A percentile compares a stretch with the other conserved stretches of the same genome.
These are phyloP conservation scores for Scleroderma citrinum DNA, from an alignment of 768 basidiomycete species.

Conservation along the genomic window DNA sequence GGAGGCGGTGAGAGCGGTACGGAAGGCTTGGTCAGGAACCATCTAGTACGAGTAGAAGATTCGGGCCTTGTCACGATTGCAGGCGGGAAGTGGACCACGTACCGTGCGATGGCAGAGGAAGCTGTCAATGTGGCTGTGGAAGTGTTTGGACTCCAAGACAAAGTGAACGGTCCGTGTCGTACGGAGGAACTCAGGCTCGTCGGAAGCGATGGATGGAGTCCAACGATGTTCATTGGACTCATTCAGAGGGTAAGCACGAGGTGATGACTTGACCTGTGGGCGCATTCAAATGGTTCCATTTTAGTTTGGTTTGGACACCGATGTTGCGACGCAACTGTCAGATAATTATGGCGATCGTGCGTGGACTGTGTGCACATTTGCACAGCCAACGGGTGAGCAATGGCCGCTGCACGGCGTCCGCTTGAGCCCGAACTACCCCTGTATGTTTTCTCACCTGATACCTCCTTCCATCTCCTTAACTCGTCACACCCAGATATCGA, in stretches of 20 bases:
- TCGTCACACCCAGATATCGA: conserved; percentile 58
- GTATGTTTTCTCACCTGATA: conserved; percentile 33
- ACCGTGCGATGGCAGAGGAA: conserved; percentile 93
- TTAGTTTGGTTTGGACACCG: conserved; percentile 85
- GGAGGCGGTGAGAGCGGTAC: conserved; percentile 71
- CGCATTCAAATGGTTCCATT: background rate
- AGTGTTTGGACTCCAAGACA: conserved; percentile 59
- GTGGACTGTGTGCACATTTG: conserved; percentile 86
- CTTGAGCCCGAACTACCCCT: conserved; percentile 69
- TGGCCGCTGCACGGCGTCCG: conserved; percentile 88
- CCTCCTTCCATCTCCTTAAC: background rate
- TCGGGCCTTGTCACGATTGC: conserved; percentile 89
- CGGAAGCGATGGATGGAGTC: conserved; percentile 90
- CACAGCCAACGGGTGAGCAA: conserved; percentile 63
- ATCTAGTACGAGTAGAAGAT: conserved; percentile 80
- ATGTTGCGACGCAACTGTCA: conserved; percentile 91
- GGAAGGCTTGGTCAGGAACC: conserved; percentile 86
- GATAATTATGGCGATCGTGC: conserved; percentile 94
- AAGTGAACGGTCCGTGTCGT: conserved; percentile 56
- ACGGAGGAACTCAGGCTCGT: conserved; percentile 80
- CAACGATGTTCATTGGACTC: conserved; percentile 95
- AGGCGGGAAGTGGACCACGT: conserved; percentile 99
- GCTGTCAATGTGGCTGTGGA: conserved; percentile 84
- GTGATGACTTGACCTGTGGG: background rate
- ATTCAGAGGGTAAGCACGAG: conserved; percentile 68